A percentile compares a stretch with the other conserved stretches of the same genome.
These are phyloP conservation scores for Oxytropis ochrocephala DNA, from an alignment of 306 rosid species.

Conservation along the genomic window DNA sequence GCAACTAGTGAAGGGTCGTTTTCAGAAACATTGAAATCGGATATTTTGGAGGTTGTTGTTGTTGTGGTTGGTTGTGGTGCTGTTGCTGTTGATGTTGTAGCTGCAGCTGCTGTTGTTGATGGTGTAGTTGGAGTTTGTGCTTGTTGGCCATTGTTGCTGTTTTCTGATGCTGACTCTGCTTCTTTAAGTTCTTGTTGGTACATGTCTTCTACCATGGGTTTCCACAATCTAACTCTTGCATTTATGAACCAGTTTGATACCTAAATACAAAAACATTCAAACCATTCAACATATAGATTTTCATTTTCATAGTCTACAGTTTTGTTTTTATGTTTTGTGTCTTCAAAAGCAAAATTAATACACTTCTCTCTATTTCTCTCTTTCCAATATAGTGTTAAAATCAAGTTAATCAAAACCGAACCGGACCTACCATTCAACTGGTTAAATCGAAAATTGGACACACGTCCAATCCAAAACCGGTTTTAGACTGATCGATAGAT, in stretches of 20 bases:
- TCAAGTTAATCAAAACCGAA: too few relatives aligned
- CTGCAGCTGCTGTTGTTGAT: conserved; percentile 20
- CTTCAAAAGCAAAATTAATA: too few relatives aligned
- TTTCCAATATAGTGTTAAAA: too few relatives aligned
- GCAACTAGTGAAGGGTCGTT: conserved; percentile 64
- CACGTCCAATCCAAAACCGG: too few relatives aligned
- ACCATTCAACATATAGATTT: background rate
- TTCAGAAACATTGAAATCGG: conserved; percentile 55
- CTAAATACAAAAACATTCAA: conserved; percentile 27
- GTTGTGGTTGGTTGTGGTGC: conserved; percentile 25
- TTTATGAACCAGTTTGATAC: conserved; percentile 99
- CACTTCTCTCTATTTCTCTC: too few relatives aligned
- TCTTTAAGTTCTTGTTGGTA: conserved; percentile 90
- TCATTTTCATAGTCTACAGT: too few relatives aligned
- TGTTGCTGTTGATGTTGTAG: conserved; percentile 24
- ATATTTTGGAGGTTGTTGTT: conserved; percentile 39
- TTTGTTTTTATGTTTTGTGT: too few relatives aligned
- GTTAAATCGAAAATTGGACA: too few relatives aligned
- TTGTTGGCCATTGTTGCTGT: conserved; percentile 23
- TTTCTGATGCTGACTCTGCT: conserved; percentile 26
- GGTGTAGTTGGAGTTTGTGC: conserved; percentile 64
- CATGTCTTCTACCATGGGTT: conserved; percentile 99
- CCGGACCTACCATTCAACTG: too few relatives aligned
- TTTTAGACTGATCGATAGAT: too few relatives aligned
- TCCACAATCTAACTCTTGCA: conserved; percentile 99